These are phyloP conservation scores for Aspergillus fijiensis DNA, from an alignment of 2,329 filamentous ascomycete genomes.

Conservation along the genomic window DNA sequence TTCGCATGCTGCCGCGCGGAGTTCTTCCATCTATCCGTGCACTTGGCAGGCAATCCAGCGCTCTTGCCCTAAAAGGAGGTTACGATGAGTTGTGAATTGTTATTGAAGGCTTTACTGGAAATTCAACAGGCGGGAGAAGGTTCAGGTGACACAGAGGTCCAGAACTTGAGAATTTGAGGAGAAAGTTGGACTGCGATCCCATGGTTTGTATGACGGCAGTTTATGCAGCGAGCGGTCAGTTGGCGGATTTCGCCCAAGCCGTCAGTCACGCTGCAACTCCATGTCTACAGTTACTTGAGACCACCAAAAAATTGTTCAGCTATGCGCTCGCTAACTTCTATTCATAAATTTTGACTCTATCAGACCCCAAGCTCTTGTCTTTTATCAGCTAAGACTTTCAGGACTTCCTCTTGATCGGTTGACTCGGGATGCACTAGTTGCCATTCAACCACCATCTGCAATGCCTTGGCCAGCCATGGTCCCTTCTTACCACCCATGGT, in stretches of 20 bases:
- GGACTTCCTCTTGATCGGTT: constrained; percentile 58
- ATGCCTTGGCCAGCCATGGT: constrained; percentile 77
- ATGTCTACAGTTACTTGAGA: no score
- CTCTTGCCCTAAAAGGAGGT: not conserved
- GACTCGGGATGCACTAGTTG: constrained; percentile 75
- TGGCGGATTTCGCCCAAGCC: not conserved
- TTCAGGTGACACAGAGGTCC: no score
- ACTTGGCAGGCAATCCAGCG: not conserved
- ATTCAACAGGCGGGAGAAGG: no score
- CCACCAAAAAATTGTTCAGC: not conserved
- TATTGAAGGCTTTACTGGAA: no score
- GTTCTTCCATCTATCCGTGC: constrained; percentile 23
- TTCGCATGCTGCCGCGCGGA: constrained; percentile 29
- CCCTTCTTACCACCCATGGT: constrained; percentile 66
- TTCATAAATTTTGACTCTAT: not conserved
- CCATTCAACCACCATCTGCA: constrained; percentile 82
- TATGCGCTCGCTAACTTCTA: not conserved
- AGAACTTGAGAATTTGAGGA: not conserved
- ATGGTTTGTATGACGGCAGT: not conserved
- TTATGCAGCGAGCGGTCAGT: constrained; percentile 4
- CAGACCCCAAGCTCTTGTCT: constrained; percentile 51
- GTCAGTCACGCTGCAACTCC: not conserved
- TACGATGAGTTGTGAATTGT: no score
- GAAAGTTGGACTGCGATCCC: not conserved
- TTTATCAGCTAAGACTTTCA: constrained; percentile 59